Evolutionary conservation across 371 early-diverging fungal species (phyloP).

Genomic region (Basidiobolus heterosporus): DNA sequence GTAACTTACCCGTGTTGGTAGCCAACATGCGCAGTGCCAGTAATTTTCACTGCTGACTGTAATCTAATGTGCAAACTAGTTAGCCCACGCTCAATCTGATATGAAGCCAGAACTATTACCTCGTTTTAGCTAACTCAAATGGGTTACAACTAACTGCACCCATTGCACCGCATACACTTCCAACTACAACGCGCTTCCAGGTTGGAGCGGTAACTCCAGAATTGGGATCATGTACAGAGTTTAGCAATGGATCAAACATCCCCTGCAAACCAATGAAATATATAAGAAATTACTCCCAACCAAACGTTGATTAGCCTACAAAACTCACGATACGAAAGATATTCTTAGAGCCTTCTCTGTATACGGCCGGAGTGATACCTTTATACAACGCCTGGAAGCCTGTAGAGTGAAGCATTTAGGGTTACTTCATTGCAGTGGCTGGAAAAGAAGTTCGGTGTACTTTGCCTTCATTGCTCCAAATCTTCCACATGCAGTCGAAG

Average conservation of each 20-base stretch:
- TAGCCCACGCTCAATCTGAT: too few relatives aligned
- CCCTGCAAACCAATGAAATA: slow-evolving; percentile 15
- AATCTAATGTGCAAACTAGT: too few relatives aligned
- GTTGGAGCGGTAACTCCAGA: slow-evolving; percentile 27
- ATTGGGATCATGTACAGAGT: slow-evolving; percentile 20
- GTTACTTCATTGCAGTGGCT: too few relatives aligned
- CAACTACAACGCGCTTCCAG: slow-evolving; percentile 54
- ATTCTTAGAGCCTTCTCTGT: slow-evolving; percentile 47
- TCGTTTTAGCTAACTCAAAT: slow-evolving; percentile 51
- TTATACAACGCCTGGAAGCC: slow-evolving; percentile 38
- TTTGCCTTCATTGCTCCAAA: slow-evolving; percentile 33
- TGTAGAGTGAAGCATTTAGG: too few relatives aligned
- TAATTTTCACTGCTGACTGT: slow-evolving; percentile 4
- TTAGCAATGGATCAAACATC: slow-evolving; percentile 47
- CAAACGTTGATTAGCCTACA: neutral
- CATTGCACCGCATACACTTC: slow-evolving; percentile 47
- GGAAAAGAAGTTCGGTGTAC: too few relatives aligned
- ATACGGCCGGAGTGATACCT: slow-evolving; percentile 45
- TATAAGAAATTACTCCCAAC: too few relatives aligned
- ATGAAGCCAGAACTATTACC: slow-evolving; percentile 23
- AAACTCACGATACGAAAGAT: slow-evolving; percentile 36
- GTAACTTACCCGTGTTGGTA: slow-evolving; percentile 31
- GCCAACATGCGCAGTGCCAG: slow-evolving; percentile 29
- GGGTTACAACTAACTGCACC: slow-evolving; percentile 53
- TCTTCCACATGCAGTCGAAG: slow-evolving; percentile 40